Evolutionary conservation across 441 rosid genomes (phyloP).

Genomic region (Euphorbia schlechtendalii): DNA sequence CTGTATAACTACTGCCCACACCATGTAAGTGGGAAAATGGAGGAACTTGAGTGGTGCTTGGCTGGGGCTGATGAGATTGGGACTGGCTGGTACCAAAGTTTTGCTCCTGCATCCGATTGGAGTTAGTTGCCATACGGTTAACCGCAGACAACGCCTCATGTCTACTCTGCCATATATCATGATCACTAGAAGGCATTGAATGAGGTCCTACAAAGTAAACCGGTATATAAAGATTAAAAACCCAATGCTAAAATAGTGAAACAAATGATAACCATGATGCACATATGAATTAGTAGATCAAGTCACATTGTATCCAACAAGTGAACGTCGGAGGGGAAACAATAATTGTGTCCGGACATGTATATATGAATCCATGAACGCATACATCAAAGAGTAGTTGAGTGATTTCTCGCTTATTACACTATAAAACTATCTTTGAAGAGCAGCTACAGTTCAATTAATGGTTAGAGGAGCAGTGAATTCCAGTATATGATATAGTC

Average conservation of each 20-base stretch:
- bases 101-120: constrained; percentile 20
- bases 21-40: constrained; percentile 18
- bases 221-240: not conserved
- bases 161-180: constrained; percentile 15
- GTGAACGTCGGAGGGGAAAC: not conserved
- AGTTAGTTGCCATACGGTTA: constrained; percentile 14
- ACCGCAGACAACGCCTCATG: constrained; percentile 18
- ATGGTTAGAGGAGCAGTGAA: not conserved
- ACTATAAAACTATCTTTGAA: not conserved
- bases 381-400: not conserved
- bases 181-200: constrained; percentile 17
- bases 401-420: not conserved
- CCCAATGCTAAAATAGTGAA: not conserved
- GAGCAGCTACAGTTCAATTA: not conserved
- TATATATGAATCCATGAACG: not conserved
- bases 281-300: not conserved
- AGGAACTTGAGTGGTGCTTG: constrained; percentile 15
- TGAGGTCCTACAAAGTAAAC: constrained; percentile 16
- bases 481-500: not conserved
- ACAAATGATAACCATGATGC: not conserved
- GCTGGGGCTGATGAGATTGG: constrained; percentile 20
- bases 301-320: not conserved
- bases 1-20: constrained; percentile 15
- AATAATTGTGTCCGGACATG: not conserved
- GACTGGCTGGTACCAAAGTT: constrained; percentile 9